Evolutionary conservation across 441 rosid genomes (phyloP).

Genomic region (Hypseocharis bilobata): DNA sequence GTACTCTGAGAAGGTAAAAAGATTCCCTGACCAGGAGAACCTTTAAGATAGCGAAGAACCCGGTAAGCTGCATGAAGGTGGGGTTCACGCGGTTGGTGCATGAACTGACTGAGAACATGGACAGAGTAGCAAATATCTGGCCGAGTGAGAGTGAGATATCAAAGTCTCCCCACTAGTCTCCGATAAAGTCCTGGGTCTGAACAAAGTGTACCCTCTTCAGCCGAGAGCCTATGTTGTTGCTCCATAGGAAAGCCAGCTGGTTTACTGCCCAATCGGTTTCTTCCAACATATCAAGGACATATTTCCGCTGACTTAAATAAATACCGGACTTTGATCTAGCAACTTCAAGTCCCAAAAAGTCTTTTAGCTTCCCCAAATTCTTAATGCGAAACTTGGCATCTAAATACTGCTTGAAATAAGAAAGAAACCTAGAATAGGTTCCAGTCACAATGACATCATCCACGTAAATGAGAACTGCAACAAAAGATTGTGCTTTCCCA

Average conservation of each 20-base stretch:
- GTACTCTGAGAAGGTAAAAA: background rate
- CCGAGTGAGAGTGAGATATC: background rate
- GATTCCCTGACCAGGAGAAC: background rate
- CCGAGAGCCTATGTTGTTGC: background rate
- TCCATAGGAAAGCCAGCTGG: background rate
- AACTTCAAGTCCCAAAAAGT: slow-evolving; percentile 12
- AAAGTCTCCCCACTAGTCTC: background rate
- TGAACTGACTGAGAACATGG: slow-evolving; percentile 1
- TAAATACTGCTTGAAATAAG: background rate
- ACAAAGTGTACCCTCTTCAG: background rate
- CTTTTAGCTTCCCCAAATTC: slow-evolving; percentile 5
- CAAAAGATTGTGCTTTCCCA: background rate
- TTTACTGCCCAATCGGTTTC: background rate
- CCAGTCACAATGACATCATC: slow-evolving; percentile 18
- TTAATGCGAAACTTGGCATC: background rate
- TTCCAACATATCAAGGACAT: background rate
- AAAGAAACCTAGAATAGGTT: background rate
- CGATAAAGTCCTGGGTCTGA: background rate
- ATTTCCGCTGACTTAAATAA: background rate
- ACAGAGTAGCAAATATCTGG: background rate
- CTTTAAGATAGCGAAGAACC: background rate
- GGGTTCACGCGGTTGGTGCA: background rate
- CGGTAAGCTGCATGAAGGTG: background rate
- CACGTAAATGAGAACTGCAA: background rate
- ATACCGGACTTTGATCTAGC: background rate